Evolutionary conservation across 176 grass and related monocot species (phyloP), one percentile per base, ranked within the genome.

Genomic region (Oryza meyeriana): DNA sequence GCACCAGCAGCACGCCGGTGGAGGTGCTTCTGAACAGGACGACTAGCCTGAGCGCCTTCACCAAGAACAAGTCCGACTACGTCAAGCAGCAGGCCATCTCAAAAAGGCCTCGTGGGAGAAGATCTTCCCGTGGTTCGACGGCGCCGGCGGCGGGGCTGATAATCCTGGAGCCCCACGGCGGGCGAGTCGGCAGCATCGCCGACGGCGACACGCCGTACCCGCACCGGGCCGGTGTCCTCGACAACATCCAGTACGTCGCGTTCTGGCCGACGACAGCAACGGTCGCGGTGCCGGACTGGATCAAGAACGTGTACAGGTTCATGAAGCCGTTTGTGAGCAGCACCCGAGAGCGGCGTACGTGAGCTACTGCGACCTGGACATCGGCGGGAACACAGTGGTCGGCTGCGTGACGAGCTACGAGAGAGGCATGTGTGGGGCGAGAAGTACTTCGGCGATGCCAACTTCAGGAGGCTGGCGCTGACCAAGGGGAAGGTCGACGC

Each of bases 51-150:
- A 4, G n/a, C n/a, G 9, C 22, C 38, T 91, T 68, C 71, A 69
- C 63, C 72, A 91, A 91, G 22, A 81, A 22, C 66, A 88, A 91
- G 72, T 91, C 89, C 0, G 89, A 91, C 81, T 91, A 87, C 70
- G 85, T 91, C 12, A 59, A 38, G 59, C 14, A 38, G 59, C 14
- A 5, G 6, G 32, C 85, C 42, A 81, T 91, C 57, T 0, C 81
- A 4, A 72, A 4, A 72, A 33, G 42, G 13, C 33, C 7, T 77
- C 8, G 0, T 91, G 85, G 80, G 1, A 59, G 8, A 22, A 29
- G 0, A 87, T 86, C 36, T 66, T 86, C 25, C 18, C 50, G 45
- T 83, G 83, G 83, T n/a, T 88, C 61, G 13, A 47, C 6, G 78
- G 44, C 79, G 39, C 22, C 41, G 86, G 83, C n/a, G 14, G 78